Evolutionary conservation across 495 filamentous ascomycete genomes (phyloP), one percentile per base, ranked within the genome.

Genomic region (Clohesyomyces aquaticus): DNA sequence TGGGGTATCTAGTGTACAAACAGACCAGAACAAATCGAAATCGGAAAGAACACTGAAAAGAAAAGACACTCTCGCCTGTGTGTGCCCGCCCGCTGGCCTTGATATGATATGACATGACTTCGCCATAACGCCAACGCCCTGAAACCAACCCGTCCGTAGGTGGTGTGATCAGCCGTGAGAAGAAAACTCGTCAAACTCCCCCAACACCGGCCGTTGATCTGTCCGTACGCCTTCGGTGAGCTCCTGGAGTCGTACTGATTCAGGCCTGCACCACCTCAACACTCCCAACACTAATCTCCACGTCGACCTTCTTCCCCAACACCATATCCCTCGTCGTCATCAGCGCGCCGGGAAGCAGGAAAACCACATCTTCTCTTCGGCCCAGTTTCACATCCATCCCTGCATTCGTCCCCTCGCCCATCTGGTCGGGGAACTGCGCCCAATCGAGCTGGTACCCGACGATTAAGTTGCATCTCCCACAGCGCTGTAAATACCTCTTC

Each of bases 401-500:
- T n/a, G n/a, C n/a, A n/a, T n/a, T n/a, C n/a, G n/a, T n/a, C n/a
- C n/a, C n/a, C n/a, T n/a, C n/a, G n/a, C n/a, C 56, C 19, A 67
- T 72, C 27, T 65, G 75, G 35, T 68, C 70, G 21, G 45, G 61
- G 47, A 73, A 81, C 64, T 78, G 75, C 41, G 56, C 54, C 61
- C 71, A 72, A 54, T 81, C 79, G 1, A 84, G 68, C 62, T 78
- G 74, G 75, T 92, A 92, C 32, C 85, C 89, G 47, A 89, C 78
- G 2, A 83, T 76, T 22, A 89, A 68, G 25, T 79, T 76, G 76
- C 89, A 92, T 60, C 88, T 73, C 2, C 79, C 83, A 74, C 89
- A 91, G 22, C 83, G 74, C 51, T 79, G 75, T 18, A 86, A 63
- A 46, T 80, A 73, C 25, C 89, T 72, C 78, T 89, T 90, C 78